Evolutionary conservation across 495 filamentous ascomycete species (phyloP).

Genomic region (Viridothelium virens): DNA sequence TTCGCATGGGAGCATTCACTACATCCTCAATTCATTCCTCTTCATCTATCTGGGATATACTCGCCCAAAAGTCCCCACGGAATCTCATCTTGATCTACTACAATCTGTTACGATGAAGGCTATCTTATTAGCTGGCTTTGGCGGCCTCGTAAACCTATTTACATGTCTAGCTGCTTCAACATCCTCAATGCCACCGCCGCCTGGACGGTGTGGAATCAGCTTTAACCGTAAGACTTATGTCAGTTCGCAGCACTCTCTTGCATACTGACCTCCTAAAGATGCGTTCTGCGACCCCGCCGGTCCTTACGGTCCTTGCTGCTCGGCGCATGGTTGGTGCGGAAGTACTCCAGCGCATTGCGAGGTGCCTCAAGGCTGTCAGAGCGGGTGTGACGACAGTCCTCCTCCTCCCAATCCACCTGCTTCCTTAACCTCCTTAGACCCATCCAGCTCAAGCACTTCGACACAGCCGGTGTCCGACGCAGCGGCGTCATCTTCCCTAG

Average conservation of each 20-base stretch:
- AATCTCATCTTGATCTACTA: background rate
- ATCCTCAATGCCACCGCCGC: background rate
- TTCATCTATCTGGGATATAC: background rate
- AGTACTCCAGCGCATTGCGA: constrained; percentile 26
- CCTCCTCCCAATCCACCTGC: background rate
- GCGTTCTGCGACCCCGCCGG: constrained; percentile 32
- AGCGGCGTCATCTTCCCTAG: background rate
- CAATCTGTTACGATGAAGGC: background rate
- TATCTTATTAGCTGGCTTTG: background rate
- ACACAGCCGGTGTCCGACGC: background rate
- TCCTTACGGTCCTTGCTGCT: constrained; percentile 32
- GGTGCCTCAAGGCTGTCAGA: constrained; percentile 25
- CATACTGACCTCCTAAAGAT: background rate
- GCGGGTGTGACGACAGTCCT: constrained; percentile 20
- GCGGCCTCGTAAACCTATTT: background rate
- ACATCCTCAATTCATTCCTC: background rate
- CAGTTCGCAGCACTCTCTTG: background rate
- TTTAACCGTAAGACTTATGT: background rate
- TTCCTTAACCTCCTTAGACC: constrained; percentile 32
- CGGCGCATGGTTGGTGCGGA: constrained; percentile 25
- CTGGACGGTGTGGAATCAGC: background rate
- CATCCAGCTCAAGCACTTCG: constrained; percentile 32
- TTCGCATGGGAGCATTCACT: background rate
- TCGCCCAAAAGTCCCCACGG: background rate
- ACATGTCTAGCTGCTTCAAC: background rate